Percentiles rank a stretch among this genome's conserved stretches.
Conservation (phyloP, 768 basidiomycete genomes). For the Tricholoma furcatifolium region DNA sequence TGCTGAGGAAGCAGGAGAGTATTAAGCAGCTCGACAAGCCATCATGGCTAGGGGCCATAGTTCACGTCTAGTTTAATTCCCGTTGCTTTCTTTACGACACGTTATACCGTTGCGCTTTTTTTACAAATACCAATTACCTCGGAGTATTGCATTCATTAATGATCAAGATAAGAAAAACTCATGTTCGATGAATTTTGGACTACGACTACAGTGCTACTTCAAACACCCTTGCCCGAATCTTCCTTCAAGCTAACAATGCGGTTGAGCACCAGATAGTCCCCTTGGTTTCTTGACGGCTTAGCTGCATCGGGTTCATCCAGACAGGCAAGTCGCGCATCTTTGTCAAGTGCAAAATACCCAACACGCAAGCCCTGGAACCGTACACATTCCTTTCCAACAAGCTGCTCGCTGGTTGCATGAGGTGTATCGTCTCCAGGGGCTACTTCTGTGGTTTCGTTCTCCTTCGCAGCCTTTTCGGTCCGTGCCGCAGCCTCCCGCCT, state of each 20-base stretch:
- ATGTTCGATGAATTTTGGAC: no score
- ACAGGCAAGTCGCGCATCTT: constrained; percentile 69
- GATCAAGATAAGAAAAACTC: background rate
- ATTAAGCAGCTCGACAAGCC: constrained; percentile 31
- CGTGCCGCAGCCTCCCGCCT: constrained; percentile 60
- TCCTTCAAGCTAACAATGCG: constrained; percentile 94
- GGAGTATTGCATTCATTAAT: constrained; percentile 17
- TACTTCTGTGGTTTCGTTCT: constrained; percentile 33
- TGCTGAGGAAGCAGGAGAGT: constrained; percentile 52
- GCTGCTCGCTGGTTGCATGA: constrained; percentile 70
- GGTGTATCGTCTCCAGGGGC: constrained; percentile 55
- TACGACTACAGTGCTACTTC: no score
- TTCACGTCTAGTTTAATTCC: constrained; percentile 23
- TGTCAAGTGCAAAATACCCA: constrained; percentile 93
- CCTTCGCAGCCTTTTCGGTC: constrained; percentile 58
- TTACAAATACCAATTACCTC: constrained; percentile 10
- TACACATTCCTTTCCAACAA: constrained; percentile 88
- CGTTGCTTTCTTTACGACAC: constrained; percentile 16
- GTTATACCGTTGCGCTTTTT: constrained; percentile 20
- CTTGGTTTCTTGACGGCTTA: constrained; percentile 48
- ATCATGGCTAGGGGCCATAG: constrained; percentile 13
- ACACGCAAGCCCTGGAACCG: constrained; percentile 96
- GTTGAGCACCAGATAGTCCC: constrained; percentile 85
- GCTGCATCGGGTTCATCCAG: constrained; percentile 53
- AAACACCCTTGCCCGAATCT: constrained; percentile 73